These are phyloP conservation scores for Saururus chinensis DNA, from an alignment of 164 flowering plant genomes.

Conservation along the genomic window DNA sequence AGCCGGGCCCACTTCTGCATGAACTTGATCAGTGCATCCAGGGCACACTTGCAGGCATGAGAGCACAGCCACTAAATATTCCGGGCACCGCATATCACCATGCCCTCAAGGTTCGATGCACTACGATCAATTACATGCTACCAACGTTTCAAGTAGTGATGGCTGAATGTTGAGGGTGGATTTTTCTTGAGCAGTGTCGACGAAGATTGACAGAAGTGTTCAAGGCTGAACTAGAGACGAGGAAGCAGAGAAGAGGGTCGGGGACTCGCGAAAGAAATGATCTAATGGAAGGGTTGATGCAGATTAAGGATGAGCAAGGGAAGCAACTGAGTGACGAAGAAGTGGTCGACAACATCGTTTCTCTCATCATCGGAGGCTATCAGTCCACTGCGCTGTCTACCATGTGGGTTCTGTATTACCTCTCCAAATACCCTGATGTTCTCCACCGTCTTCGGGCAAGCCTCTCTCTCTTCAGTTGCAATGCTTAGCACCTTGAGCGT, in stretches of 20 bases:
- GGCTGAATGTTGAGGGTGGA: not conserved
- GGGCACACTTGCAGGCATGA: conserved; percentile 29
- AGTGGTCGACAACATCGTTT: conserved; percentile 44
- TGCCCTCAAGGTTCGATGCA: conserved; percentile 26
- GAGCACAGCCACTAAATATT: conserved; percentile 29
- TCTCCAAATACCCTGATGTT: conserved; percentile 41
- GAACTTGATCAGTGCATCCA: conserved; percentile 17
- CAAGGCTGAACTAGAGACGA: conserved; percentile 30
- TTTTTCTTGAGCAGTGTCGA: conserved; percentile 26
- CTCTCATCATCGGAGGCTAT: conserved; percentile 38
- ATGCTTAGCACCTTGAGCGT: not conserved
- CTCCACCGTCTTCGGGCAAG: conserved; percentile 34
- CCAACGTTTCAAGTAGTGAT: not conserved
- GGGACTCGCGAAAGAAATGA: conserved; percentile 12
- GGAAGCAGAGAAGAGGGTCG: conserved; percentile 8
- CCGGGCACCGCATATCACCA: conserved; percentile 41
- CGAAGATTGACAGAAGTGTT: conserved; percentile 26
- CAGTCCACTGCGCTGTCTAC: conserved; percentile 31
- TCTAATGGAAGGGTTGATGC: conserved; percentile 46
- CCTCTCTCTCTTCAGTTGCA: no score
- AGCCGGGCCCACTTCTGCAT: conserved; percentile 32
- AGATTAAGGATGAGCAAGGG: conserved; percentile 36
- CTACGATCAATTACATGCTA: not conserved
- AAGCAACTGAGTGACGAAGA: conserved; percentile 31
- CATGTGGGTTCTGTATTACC: conserved; percentile 46